Evolutionary conservation across 331 rosid species (phyloP).

Genomic region (Ulmus americana): DNA sequence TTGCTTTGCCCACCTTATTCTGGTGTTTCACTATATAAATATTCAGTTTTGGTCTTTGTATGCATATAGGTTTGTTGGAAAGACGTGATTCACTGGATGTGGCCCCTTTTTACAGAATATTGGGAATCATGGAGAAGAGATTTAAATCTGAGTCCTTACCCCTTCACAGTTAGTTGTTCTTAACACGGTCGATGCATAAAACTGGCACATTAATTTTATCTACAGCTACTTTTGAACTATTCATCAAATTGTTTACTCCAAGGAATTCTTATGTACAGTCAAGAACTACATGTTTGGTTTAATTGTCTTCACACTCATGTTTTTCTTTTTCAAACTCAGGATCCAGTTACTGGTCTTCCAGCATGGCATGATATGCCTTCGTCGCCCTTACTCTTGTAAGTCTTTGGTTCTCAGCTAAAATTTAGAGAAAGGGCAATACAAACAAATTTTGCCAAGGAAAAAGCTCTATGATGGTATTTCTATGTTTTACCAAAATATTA

Average conservation of each 20-base stretch:
- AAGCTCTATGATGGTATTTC: background rate
- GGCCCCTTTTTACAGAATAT: conserved; percentile 76
- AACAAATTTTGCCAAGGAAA: background rate
- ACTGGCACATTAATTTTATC: background rate
- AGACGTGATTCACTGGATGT: conserved; percentile 87
- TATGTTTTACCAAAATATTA: background rate
- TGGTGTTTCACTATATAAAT: background rate
- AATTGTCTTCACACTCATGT: conserved; percentile 17
- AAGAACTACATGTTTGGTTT: conserved; percentile 1
- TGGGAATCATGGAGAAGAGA: conserved; percentile 82
- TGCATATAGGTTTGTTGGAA: conserved; percentile 59
- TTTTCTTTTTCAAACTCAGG: conserved; percentile 42
- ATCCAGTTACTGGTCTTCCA: conserved; percentile 72
- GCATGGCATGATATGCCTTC: conserved; percentile 60
- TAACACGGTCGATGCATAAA: conserved; percentile 4
- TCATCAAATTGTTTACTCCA: background rate
- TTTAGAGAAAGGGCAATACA: too few relatives aligned
- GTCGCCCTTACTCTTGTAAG: conserved; percentile 70
- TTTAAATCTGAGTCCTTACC: conserved; percentile 59
- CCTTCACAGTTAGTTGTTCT: conserved; percentile 60
- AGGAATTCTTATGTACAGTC: conserved; percentile 6
- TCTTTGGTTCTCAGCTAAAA: background rate
- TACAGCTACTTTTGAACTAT: background rate
- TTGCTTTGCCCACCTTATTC: conserved; percentile 7
- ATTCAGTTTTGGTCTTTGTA: conserved; percentile 4